Base-by-base conservation (phyloP, 805 yeast species). In the Maudiozyma saulgeensis region DNA sequence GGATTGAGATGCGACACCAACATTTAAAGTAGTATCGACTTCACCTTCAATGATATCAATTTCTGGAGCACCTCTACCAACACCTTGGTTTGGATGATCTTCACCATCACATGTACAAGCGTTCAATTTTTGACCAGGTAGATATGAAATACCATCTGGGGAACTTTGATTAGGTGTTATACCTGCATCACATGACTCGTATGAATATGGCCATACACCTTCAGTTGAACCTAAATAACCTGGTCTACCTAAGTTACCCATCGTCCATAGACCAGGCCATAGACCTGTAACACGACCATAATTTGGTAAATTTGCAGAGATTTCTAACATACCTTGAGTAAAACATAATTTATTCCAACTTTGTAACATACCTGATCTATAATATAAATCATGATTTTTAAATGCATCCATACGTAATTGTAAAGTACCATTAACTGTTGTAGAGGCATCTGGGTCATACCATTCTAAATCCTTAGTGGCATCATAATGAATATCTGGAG, bases 231-330 rank as follows among this genome's bases (percentile, higher is more conserved):
- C 87, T 70, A 80, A 68, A 62, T 79, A 90, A 9, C 97, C 97
- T 0, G 97, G 95, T 58, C 97, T 79, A 28, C 85, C 97, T 55
- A 90, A 73, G 62, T 90, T 90, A 43, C 97, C 97, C 80, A 90
- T 74, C 3, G 96, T 77, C 97, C 97, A 90, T 50, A 87, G 58
- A 73, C 96, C 97, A 1, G 97, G 97, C 97, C 97, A 90, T 55
- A 90, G 71, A 18, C 97, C 97, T 4, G 84, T 73, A 32, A 82
- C 75, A 49, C 78, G 71, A 58, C 95, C 96, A 56, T 76, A 78
- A 54, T 87, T 86, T 32, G 97, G 96, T 53, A 90, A 68, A 51
- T 76, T 76, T 0, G 86, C 90, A 11, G 87, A 80, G 6, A 84
- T 78, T 62, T 87, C 96, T 54, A 89, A 57, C 40, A 72, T 64